Base-by-base conservation (phyloP, 2,329 filamentous ascomycete species). In the Pseudocercospora crystallina region DNA sequence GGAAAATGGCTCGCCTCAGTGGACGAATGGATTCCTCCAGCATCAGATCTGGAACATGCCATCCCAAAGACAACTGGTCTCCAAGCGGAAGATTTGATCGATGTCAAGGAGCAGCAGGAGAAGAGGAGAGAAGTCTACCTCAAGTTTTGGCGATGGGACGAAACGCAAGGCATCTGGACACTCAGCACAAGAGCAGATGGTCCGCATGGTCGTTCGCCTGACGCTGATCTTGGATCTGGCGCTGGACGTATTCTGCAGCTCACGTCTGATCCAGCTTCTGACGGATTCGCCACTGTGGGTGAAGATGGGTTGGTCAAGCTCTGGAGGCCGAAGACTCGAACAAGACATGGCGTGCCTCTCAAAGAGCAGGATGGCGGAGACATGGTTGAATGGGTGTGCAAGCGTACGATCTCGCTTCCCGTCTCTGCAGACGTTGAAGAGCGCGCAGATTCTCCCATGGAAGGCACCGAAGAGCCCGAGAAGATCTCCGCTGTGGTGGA, bases 1-100 rank as follows among this genome's bases (percentile, higher is more conserved):
- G 92, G 92, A 13, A 80, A 83, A 58, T 97, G 92, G 91, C 80
- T 99, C 50, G 91, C 87, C 4, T 96, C 90, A 1, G 81, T 95
- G 1, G 94, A 99, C 66, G 88, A 91, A 64, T 99, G 94, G 94
- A 79, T 80, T 44, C 90, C 90, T 1, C 83, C 88, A 8, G 72
- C 75, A 10, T 76, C 80, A 53, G 90, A 96, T 64, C 71, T 88
- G 11, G 78, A 81, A 34, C 79, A 79, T 49, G 69, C 87, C 26
- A 70, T 76, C 44, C 62, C 69, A 10, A 51, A 51, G 29, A 56
- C 51, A 5, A 35, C 48, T 29, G 49, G 41, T 5, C 44, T 58
- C 8, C 57, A 51, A 12, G 33, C 45, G 9, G 49, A 50, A 4
- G 69, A 73, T 37, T 64, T 72, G 42, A 62, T 66, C 11, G 60